phyloP scores from a whole-genome alignment of 2,329 filamentous ascomycete species.

The Aspergillus jensenii region DNA sequence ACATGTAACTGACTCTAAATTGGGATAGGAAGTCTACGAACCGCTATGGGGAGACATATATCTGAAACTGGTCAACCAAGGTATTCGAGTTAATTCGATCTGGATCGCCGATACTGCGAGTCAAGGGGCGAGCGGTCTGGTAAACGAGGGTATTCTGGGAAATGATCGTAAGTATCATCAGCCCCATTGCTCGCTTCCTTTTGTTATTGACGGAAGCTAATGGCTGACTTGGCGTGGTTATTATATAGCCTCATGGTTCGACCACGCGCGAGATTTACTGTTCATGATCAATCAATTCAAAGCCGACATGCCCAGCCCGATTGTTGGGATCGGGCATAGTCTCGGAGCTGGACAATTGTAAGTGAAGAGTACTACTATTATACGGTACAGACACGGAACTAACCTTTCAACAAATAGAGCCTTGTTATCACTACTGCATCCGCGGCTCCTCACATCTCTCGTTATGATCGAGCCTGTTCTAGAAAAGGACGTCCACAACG shows the following conservation, averaged over 20 bases:
- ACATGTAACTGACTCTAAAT: too few species aligned
- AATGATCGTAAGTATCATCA: slow-evolving; percentile 66
- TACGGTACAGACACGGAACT: neutral
- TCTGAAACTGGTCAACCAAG: slow-evolving; percentile 47
- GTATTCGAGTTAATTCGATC: slow-evolving; percentile 54
- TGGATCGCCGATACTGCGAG: slow-evolving; percentile 80
- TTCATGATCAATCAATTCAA: slow-evolving; percentile 73
- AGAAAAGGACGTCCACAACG: neutral
- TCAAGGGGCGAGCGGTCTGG: slow-evolving; percentile 69
- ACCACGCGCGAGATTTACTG: slow-evolving; percentile 77
- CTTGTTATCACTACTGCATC: slow-evolving; percentile 69
- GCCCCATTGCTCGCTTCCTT: too few species aligned
- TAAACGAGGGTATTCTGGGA: slow-evolving; percentile 72
- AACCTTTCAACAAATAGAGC: slow-evolving; percentile 27
- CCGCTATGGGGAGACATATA: slow-evolving; percentile 4
- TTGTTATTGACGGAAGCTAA: too few species aligned
- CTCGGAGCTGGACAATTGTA: slow-evolving; percentile 70
- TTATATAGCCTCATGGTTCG: slow-evolving; percentile 68
- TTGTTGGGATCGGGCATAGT: slow-evolving; percentile 81
- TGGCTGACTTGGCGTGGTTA: too few species aligned
- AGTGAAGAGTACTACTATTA: neutral
- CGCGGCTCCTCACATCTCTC: slow-evolving; percentile 70
- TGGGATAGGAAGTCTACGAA: slow-evolving; percentile 11
- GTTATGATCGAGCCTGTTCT: slow-evolving; percentile 66
- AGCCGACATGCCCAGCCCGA: slow-evolving; percentile 67